Base-by-base conservation (phyloP, 805 yeast genomes). In the Saccharomyces kudriavzevii region DNA sequence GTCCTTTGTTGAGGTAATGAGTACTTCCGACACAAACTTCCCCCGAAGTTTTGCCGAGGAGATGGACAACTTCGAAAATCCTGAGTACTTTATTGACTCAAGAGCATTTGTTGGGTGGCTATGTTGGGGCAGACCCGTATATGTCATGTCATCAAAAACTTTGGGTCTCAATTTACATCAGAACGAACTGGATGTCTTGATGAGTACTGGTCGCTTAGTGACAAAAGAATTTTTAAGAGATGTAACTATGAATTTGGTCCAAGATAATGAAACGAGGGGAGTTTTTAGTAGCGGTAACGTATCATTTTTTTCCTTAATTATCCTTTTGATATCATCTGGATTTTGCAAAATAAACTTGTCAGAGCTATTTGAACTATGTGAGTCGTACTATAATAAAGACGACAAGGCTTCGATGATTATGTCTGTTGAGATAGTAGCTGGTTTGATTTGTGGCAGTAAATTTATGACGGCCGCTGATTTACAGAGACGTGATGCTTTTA, bases 391-490 rank as follows among this genome's bases (percentile, higher is more conserved):
- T 62, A 79, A 79, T 13, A 74, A 77, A 28, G 84, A 82, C 54
- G 96, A 89, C 54, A 86, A 85, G 60, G 80, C 89, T 14, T 73
- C 86, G 1, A 95, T 91, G 64, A 82, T 94, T 28, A 83, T 85
- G 10, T 74, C 79, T 1, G 81, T 89, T 53, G 97, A 91, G 66
- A 66, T 88, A 1, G 70, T 84, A 28, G 77, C 83, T 17, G 95
- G 91, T 2, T 59, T 89, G 5, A 64, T 87, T 20, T 62, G 80
- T 5, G 71, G 82, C 1, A 72, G 82, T 5, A 75, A 72, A 51
- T 69, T 64, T 52, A 73, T 81, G n/a, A 64, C 70, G 1, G 59
- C 66, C 0, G 71, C 70, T 2, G 64, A 70, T 31, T 45, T 70
- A 8, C 56, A 58, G 1, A 57, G 60, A 8, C 71, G 84, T 54